A percentile compares a stretch with the other conserved stretches of the same genome.
Evolutionary conservation across 345 rosid genomes (phyloP).

Genomic region (Dipteronia dyeriana): DNA sequence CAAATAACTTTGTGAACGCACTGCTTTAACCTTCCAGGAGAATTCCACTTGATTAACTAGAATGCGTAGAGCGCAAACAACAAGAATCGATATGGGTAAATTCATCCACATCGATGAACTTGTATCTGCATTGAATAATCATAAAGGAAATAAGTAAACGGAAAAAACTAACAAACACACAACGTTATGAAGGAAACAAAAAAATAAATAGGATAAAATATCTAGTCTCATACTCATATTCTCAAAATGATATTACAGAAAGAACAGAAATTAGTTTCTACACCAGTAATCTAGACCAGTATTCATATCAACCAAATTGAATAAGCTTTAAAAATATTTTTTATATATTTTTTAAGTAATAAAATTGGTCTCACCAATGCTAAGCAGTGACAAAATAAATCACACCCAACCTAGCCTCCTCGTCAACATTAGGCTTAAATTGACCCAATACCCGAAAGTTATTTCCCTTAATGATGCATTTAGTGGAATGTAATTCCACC

Average conservation of each 20-base stretch:
- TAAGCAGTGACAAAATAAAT: background rate
- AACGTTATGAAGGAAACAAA: too few relatives aligned
- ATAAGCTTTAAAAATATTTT: background rate
- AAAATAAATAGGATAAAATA: background rate
- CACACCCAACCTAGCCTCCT: background rate
- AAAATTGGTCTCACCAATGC: background rate
- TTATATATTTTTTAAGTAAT: background rate
- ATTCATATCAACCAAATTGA: background rate
- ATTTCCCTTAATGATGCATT: background rate
- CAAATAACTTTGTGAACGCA: conserved; percentile 38
- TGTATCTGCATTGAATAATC: conserved; percentile 60
- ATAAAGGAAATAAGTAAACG: conserved; percentile 4
- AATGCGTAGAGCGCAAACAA: conserved; percentile 51
- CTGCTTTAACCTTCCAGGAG: conserved; percentile 56
- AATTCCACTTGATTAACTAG: conserved; percentile 69
- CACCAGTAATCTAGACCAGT: background rate
- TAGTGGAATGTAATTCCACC: background rate
- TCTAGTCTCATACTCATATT: background rate
- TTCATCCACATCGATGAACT: conserved; percentile 96
- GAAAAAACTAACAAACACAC: background rate
- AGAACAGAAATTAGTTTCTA: background rate
- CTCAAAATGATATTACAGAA: background rate
- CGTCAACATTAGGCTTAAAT: background rate
- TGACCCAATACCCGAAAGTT: background rate
- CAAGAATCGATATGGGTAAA: conserved; percentile 75